Evolutionary conservation across 23 red algal species (phyloP).

Genomic region (Porphyridium purpureum): DNA sequence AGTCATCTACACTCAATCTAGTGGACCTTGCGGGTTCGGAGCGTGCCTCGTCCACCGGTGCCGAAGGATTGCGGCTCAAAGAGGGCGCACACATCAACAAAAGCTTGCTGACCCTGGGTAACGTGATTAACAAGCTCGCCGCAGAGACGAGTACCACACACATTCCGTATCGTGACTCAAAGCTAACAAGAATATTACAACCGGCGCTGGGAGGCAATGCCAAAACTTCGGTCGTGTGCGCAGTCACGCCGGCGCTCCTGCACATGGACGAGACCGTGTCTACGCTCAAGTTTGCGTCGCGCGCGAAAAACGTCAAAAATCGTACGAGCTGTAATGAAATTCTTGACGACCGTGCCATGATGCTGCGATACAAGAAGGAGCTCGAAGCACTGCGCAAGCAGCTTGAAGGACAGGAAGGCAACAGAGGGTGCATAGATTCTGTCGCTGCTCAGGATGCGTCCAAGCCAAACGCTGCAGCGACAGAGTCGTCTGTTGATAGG

Average conservation of each 20-base stretch:
- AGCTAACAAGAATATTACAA: slow-evolving; percentile 87
- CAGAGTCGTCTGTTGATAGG: not conserved
- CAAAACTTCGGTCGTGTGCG: slow-evolving; percentile 54
- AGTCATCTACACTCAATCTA: slow-evolving; percentile 53
- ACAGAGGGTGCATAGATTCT: not conserved
- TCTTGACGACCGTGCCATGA: slow-evolving; percentile 66
- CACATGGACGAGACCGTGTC: slow-evolving; percentile 80
- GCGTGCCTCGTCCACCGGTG: slow-evolving; percentile 52
- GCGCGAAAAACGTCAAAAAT: slow-evolving; percentile 85
- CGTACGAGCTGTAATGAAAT: slow-evolving; percentile 62
- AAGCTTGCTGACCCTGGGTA: slow-evolving; percentile 73
- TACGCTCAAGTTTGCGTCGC: slow-evolving; percentile 87
- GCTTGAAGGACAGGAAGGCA: not conserved
- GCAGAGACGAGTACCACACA: slow-evolving; percentile 29
- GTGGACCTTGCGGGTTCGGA: slow-evolving; percentile 93
- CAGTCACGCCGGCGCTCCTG: slow-evolving; percentile 49
- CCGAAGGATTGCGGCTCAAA: slow-evolving; percentile 60
- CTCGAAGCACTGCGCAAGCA: slow-evolving; percentile 5
- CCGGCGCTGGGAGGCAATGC: slow-evolving; percentile 91
- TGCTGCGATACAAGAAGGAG: slow-evolving; percentile 38
- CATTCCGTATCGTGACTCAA: slow-evolving; percentile 96
- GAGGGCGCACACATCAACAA: slow-evolving; percentile 96
- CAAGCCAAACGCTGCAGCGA: not conserved
- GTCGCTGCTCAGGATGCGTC: not conserved
- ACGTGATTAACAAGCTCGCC: slow-evolving; percentile 86